Conservation (phyloP, 2,329 filamentous ascomycete genomes). For the Akanthomyces lecanii region DNA sequence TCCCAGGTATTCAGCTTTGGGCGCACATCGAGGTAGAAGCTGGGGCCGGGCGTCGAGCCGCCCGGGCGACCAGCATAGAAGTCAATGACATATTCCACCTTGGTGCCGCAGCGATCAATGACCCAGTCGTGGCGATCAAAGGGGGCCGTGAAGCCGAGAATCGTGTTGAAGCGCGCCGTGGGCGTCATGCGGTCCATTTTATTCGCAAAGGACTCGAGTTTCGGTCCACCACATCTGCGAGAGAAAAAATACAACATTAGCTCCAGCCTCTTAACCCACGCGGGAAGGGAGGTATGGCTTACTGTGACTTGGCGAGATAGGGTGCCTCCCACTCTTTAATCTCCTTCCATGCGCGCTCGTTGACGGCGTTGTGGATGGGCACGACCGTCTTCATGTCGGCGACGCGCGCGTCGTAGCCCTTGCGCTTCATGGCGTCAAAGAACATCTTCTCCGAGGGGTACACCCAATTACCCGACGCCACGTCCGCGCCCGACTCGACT, state of each 20-base stretch:
- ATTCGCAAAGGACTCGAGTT: constrained; percentile 79
- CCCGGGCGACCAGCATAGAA: constrained; percentile 75
- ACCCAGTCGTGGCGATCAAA: constrained; percentile 99
- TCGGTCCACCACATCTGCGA: constrained; percentile 64
- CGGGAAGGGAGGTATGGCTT: constrained; percentile 23
- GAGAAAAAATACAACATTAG: neutral
- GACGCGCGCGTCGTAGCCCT: constrained; percentile 67
- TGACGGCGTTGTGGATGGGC: constrained; percentile 97
- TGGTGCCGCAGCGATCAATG: constrained; percentile 81
- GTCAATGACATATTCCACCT: constrained; percentile 94
- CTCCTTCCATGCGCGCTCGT: constrained; percentile 91
- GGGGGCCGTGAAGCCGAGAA: constrained; percentile 83
- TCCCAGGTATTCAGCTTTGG: constrained; percentile 67
- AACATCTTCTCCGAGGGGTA: constrained; percentile 98
- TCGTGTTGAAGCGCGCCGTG: constrained; percentile 73
- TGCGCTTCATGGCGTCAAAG: constrained; percentile 93
- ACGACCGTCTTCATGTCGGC: constrained; percentile 87
- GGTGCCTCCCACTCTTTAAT: constrained; percentile 85
- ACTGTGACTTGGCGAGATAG: constrained; percentile 55
- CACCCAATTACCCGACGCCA: constrained; percentile 81
- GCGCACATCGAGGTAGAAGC: constrained; percentile 64
- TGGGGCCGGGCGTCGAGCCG: constrained; percentile 37
- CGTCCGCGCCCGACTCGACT: constrained; percentile 68
- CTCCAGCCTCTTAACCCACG: neutral
- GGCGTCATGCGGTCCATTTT: constrained; percentile 68